Conservation (phyloP, 208 protist species). For the Entamoeba invadens region DNA sequence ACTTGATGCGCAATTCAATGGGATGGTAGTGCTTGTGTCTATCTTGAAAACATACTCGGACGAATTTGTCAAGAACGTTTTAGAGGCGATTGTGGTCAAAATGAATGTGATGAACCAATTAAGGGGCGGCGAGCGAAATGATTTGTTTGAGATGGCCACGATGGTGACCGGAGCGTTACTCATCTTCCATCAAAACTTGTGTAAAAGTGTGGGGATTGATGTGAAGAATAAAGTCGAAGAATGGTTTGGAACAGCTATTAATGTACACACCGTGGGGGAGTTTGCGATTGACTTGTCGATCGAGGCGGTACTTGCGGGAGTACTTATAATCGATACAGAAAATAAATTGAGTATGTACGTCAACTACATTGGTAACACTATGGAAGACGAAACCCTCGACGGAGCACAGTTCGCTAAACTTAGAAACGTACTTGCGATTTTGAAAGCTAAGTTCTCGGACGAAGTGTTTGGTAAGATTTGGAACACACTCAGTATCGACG, state of each 20-base stretch:
- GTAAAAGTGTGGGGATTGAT: background rate
- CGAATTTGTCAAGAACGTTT: background rate
- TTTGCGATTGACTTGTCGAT: background rate
- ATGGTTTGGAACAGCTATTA: background rate
- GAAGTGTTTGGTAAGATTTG: background rate
- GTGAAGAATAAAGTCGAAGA: background rate
- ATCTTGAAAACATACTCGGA: background rate
- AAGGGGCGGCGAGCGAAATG: background rate
- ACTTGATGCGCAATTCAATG: background rate
- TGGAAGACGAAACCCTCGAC: background rate
- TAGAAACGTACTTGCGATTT: background rate
- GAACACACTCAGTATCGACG: background rate
- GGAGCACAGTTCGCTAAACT: background rate
- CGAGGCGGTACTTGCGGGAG: background rate
- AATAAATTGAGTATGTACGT: background rate
- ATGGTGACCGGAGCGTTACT: background rate
- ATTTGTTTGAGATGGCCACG: background rate
- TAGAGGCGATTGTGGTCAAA: background rate
- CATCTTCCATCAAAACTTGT: background rate
- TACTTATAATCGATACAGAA: background rate
- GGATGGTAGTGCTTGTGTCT: background rate
- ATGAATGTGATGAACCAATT: background rate
- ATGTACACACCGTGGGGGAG: background rate
- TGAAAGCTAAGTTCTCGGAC: background rate
- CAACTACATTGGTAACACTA: background rate